Evolutionary conservation across 2,329 filamentous ascomycete genomes (phyloP).

Genomic region (Chaetothyriales sp.): DNA sequence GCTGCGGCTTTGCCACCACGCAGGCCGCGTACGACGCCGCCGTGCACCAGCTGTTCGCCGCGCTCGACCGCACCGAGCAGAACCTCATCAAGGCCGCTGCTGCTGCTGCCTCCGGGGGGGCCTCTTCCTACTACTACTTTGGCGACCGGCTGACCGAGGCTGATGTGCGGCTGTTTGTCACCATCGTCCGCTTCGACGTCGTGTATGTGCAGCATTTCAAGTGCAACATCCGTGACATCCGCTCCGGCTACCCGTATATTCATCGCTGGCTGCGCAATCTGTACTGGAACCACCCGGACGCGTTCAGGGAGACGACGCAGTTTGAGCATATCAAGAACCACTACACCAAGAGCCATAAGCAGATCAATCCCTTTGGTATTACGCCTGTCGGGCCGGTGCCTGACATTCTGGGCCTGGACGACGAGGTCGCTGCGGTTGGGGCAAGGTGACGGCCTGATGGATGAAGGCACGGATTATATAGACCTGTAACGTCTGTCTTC

Average conservation of each 20-base stretch:
- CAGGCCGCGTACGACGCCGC: constrained; percentile 69
- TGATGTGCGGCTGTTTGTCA: constrained; percentile 62
- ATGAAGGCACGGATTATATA: too few species aligned
- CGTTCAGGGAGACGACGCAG: constrained; percentile 60
- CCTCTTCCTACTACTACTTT: constrained; percentile 66
- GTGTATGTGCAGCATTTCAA: constrained; percentile 74
- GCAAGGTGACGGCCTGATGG: constrained; percentile 4
- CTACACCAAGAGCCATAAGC: constrained; percentile 50
- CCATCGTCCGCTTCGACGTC: constrained; percentile 55
- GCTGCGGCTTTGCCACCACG: constrained; percentile 66
- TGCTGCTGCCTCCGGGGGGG: too few species aligned
- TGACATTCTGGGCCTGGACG: constrained; percentile 59
- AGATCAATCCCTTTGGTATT: constrained; percentile 54
- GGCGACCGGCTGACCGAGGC: constrained; percentile 64
- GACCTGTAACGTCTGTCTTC: too few species aligned
- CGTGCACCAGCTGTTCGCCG: constrained; percentile 55
- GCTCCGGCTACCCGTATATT: constrained; percentile 64
- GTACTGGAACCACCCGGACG: constrained; percentile 72
- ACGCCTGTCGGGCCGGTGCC: constrained; percentile 75
- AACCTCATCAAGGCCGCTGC: constrained; percentile 41
- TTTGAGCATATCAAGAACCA: constrained; percentile 90
- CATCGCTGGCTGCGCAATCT: constrained; percentile 69
- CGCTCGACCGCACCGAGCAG: constrained; percentile 60
- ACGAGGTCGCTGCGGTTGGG: constrained; percentile 53
- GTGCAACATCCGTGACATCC: constrained; percentile 73